phyloP scores from a whole-genome alignment of 441 rosid species.

The Jatropha multifida region DNA sequence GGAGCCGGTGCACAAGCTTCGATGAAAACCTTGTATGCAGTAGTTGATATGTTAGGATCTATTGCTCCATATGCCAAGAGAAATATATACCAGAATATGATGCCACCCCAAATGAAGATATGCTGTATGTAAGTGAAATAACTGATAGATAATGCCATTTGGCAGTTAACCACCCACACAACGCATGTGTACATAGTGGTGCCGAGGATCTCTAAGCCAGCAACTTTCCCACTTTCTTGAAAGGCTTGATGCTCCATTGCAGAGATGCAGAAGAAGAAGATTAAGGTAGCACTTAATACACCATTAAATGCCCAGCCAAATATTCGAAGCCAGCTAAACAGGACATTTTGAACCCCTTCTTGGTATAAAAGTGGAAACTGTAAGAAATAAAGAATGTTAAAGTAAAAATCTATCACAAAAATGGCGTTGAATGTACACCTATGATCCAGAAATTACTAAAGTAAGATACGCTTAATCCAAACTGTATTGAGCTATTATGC shows the following conservation, averaged over 20 bases:
- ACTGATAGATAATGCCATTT: conserved; percentile 77
- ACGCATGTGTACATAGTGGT: conserved; percentile 86
- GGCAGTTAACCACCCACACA: conserved; percentile 89
- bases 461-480: background rate
- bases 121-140: conserved; percentile 91
- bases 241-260: conserved; percentile 74
- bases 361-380: conserved; percentile 93
- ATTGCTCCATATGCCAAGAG: conserved; percentile 82
- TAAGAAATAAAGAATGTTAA: background rate
- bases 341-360: conserved; percentile 89
- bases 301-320: conserved; percentile 86
- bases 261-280: conserved; percentile 79
- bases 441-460: background rate
- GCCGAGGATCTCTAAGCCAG: conserved; percentile 68
- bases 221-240: conserved; percentile 73
- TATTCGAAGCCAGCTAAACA: conserved; percentile 82
- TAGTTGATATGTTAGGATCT: conserved; percentile 58
- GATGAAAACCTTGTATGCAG: conserved; percentile 76
- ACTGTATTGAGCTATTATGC: background rate
- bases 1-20: conserved; percentile 93
- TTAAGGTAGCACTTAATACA: conserved; percentile 43
- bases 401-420: conserved; percentile 9
- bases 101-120: conserved; percentile 89
- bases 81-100: conserved; percentile 76
- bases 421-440: background rate